Evolutionary conservation across 169 alveolate species (phyloP).

Genomic region (Perkinsus olseni): DNA sequence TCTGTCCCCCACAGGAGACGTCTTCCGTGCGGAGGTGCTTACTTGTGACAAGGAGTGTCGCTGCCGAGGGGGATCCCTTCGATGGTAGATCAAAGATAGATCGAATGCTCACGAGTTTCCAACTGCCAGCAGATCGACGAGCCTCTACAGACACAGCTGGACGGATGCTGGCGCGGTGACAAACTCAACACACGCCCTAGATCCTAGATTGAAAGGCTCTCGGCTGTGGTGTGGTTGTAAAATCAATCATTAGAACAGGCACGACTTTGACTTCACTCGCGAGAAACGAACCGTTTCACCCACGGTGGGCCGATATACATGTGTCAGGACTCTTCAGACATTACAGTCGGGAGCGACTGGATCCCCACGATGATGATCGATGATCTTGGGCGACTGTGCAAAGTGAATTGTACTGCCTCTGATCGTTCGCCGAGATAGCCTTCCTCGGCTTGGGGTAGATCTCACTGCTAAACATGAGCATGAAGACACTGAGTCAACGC

Average conservation of each 20-base stretch:
- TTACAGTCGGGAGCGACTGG: background rate
- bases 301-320: background rate
- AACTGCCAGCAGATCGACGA: too few relatives aligned
- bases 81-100: too few relatives aligned
- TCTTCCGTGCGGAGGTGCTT: background rate
- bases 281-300: too few relatives aligned
- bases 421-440: background rate
- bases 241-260: background rate
- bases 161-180: too few relatives aligned
- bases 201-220: background rate
- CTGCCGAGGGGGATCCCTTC: too few relatives aligned
- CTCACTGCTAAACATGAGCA: background rate
- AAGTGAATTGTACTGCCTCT: background rate
- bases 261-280: background rate
- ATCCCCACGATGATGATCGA: background rate
- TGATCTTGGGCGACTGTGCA: background rate
- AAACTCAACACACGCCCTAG: background rate
- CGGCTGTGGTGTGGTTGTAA: background rate
- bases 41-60: background rate
- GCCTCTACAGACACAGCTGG: too few relatives aligned
- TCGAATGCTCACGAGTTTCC: too few relatives aligned
- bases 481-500: too few relatives aligned
- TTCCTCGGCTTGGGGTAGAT: background rate
- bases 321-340: background rate
- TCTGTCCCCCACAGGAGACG: too few relatives aligned